Conservation (phyloP, 176 grass and related monocot species). For the Oryza longistaminata region DNA sequence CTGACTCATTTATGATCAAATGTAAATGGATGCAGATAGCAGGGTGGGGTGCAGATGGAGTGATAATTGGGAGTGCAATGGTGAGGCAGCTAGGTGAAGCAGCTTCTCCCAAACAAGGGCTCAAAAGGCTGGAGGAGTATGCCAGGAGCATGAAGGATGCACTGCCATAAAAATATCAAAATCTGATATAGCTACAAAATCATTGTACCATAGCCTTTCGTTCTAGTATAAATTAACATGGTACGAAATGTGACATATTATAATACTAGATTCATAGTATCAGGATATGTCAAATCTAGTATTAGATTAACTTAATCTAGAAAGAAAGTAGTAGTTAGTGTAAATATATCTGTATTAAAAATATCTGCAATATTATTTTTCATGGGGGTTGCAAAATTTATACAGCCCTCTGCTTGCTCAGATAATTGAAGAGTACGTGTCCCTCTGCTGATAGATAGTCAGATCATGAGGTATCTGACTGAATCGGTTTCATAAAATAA, state of each 20-base stretch:
- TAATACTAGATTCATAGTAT: too few relatives aligned
- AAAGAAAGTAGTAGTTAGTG: too few relatives aligned
- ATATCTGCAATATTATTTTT: neutral
- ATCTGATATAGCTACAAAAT: neutral
- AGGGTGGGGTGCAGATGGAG: constrained; percentile 79
- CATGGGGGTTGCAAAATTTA: too few relatives aligned
- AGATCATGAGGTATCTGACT: neutral
- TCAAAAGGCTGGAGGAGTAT: constrained; percentile 57
- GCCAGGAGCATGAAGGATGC: constrained; percentile 60
- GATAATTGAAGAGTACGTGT: neutral
- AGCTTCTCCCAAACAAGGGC: constrained; percentile 59
- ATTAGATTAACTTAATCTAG: too few relatives aligned
- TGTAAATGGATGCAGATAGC: constrained; percentile 46
- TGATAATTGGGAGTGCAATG: constrained; percentile 82
- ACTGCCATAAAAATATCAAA: constrained; percentile 34
- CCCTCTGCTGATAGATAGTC: neutral
- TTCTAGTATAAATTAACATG: too few relatives aligned
- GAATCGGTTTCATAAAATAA: too few relatives aligned
- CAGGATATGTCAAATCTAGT: too few relatives aligned
- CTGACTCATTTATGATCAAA: neutral
- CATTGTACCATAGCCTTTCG: neutral
- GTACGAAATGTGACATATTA: too few relatives aligned
- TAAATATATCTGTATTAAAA: neutral
- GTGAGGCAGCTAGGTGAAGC: constrained; percentile 72
- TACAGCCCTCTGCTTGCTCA: too few relatives aligned